phyloP scores from a whole-genome alignment of 306 rosid species.

The Cucumis melo region DNA sequence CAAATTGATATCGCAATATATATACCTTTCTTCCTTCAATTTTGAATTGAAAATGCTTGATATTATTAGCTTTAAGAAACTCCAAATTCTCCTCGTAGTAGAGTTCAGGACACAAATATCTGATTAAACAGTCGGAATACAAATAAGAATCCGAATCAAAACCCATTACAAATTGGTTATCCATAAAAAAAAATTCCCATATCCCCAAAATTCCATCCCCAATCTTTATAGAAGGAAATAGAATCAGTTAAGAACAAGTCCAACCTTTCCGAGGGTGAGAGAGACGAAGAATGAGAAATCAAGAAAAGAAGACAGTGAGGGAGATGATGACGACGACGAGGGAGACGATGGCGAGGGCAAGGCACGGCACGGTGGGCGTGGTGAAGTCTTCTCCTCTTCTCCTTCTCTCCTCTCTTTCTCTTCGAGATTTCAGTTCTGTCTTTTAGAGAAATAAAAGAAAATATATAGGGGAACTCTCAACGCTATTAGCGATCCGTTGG shows the following conservation, averaged over 20 bases:
- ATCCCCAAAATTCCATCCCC: background rate
- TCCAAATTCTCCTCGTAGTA: constrained; percentile 73
- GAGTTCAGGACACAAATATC: constrained; percentile 86
- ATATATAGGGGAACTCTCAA: no score
- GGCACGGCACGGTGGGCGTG: no score
- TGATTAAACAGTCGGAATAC: constrained; percentile 18
- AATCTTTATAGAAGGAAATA: background rate
- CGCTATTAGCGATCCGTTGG: no score
- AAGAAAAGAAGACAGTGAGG: background rate
- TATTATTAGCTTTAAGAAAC: constrained; percentile 49
- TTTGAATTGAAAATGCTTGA: constrained; percentile 71
- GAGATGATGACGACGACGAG: no score
- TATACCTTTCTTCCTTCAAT: constrained; percentile 85
- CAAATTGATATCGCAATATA: background rate
- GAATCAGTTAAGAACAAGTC: background rate
- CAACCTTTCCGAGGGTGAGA: background rate
- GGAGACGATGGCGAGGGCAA: no score
- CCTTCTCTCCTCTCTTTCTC: no score
- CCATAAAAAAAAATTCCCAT: background rate
- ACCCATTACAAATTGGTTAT: background rate
- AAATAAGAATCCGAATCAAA: background rate
- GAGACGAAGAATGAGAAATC: background rate
- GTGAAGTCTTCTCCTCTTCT: no score
- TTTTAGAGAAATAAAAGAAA: no score
- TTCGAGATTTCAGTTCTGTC: no score